Conservation (phyloP, 306 rosid species). For the Fragaria nilgerrensis region DNA sequence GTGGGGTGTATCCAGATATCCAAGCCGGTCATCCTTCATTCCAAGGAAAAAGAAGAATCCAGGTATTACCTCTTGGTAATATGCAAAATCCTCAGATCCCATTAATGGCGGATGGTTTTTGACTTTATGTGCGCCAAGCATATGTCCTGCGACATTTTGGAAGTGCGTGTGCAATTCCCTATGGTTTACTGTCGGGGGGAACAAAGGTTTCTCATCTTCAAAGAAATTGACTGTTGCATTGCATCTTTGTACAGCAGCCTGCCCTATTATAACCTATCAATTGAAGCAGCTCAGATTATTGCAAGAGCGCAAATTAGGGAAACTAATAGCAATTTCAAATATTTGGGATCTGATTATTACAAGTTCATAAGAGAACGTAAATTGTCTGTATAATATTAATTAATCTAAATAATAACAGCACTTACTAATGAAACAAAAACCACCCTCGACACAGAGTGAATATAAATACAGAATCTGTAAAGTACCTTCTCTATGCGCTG, state of each 20-base stretch:
- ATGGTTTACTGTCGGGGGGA: constrained; percentile 63
- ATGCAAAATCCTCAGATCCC: constrained; percentile 79
- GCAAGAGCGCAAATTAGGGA: not conserved
- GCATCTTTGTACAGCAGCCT: constrained; percentile 89
- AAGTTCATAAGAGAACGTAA: not conserved
- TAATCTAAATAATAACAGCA: not conserved
- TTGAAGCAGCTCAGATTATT: constrained; percentile 16
- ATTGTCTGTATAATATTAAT: not conserved
- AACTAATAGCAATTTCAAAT: not conserved
- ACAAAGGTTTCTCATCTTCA: constrained; percentile 34
- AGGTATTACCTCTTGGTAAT: constrained; percentile 78
- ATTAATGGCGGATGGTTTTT: constrained; percentile 43
- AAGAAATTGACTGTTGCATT: constrained; percentile 63
- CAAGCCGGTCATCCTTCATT: constrained; percentile 49
- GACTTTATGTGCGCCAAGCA: constrained; percentile 59
- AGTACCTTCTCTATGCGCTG: constrained; percentile 66
- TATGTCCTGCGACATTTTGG: constrained; percentile 45
- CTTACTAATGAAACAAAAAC: not conserved
- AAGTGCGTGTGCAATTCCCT: constrained; percentile 58
- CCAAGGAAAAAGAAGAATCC: constrained; percentile 68
- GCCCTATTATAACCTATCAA: constrained; percentile 66
- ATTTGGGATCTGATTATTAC: not conserved
- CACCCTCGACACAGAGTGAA: not conserved
- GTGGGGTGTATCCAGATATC: constrained; percentile 35
- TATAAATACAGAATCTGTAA: not conserved